Evolutionary conservation across 768 basidiomycete genomes (phyloP).

Genomic region (Pleurotus tuber-regium): DNA sequence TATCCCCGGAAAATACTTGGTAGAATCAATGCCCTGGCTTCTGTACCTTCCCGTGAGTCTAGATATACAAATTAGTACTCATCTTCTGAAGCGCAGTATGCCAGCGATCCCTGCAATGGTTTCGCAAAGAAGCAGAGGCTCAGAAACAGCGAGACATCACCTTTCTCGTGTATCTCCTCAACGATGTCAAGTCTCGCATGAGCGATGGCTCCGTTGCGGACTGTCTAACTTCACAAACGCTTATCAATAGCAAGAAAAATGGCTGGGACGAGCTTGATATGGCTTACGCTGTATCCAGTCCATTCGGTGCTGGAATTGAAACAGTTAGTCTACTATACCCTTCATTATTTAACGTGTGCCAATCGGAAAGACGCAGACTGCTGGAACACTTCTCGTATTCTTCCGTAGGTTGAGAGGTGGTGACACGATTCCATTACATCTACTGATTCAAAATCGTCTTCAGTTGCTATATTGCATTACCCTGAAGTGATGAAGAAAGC

Average conservation of each 20-base stretch:
- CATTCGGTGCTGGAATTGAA: slow-evolving; percentile 47
- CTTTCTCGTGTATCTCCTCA: slow-evolving; percentile 36
- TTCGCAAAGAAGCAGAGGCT: slow-evolving; percentile 37
- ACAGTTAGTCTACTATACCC: slow-evolving; percentile 24
- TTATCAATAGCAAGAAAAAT: slow-evolving; percentile 32
- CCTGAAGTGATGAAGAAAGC: slow-evolving; percentile 37
- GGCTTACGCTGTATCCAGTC: slow-evolving; percentile 41
- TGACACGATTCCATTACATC: too few species aligned
- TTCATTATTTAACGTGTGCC: not conserved
- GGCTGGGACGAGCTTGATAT: slow-evolving; percentile 41
- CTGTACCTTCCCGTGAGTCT: slow-evolving; percentile 38
- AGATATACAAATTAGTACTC: not conserved
- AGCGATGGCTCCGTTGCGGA: slow-evolving; percentile 34
- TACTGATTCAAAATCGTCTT: not conserved
- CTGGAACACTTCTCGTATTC: slow-evolving; percentile 29
- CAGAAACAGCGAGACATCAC: slow-evolving; percentile 34
- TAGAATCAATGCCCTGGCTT: slow-evolving; percentile 47
- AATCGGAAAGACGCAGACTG: slow-evolving; percentile 21
- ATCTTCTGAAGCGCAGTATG: not conserved
- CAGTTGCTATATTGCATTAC: slow-evolving; percentile 38
- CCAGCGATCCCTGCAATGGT: slow-evolving; percentile 40
- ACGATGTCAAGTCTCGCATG: slow-evolving; percentile 43
- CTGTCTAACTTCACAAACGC: slow-evolving; percentile 36
- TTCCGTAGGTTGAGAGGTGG: slow-evolving; percentile 32
- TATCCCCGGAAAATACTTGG: slow-evolving; percentile 47